Evolutionary conservation across 352 stramenopile genomes (phyloP).

Genomic region (Pythium periplocum): DNA sequence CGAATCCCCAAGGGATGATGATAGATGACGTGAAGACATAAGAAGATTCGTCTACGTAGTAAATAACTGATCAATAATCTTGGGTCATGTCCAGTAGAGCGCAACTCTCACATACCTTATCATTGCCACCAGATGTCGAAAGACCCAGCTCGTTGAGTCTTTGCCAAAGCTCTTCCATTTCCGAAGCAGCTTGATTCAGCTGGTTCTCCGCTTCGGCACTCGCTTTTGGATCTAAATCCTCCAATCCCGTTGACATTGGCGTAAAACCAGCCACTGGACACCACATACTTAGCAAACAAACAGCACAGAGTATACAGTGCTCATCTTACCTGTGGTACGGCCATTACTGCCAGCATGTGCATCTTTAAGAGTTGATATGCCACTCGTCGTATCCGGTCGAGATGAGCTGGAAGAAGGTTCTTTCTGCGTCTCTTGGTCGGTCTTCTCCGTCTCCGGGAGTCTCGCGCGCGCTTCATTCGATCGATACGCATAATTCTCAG

Average conservation of each 20-base stretch:
- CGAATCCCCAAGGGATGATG: constrained; percentile 77
- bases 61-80: neutral
- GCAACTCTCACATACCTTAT: constrained; percentile 35
- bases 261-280: constrained; percentile 10
- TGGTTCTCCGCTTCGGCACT: constrained; percentile 45
- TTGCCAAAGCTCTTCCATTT: constrained; percentile 85
- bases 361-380: neutral
- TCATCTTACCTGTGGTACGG: neutral
- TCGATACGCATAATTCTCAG: constrained; percentile 77
- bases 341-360: neutral
- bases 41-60: constrained; percentile 39
- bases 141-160: constrained; percentile 75
- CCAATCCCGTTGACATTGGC: constrained; percentile 21
- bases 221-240: constrained; percentile 25
- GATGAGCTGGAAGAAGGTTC: too few species aligned
- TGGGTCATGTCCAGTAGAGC: neutral
- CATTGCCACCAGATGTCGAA: constrained; percentile 35
- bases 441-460: constrained; percentile 18
- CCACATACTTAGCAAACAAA: neutral
- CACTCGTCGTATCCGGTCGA: too few species aligned
- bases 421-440: constrained; percentile 6
- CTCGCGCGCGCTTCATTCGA: constrained; percentile 48
- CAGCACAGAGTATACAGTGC: neutral
- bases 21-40: constrained; percentile 74
- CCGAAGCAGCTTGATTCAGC: constrained; percentile 57